Conservation (phyloP, 176 grass and related monocot genomes). For the Oryza longistaminata region DNA sequence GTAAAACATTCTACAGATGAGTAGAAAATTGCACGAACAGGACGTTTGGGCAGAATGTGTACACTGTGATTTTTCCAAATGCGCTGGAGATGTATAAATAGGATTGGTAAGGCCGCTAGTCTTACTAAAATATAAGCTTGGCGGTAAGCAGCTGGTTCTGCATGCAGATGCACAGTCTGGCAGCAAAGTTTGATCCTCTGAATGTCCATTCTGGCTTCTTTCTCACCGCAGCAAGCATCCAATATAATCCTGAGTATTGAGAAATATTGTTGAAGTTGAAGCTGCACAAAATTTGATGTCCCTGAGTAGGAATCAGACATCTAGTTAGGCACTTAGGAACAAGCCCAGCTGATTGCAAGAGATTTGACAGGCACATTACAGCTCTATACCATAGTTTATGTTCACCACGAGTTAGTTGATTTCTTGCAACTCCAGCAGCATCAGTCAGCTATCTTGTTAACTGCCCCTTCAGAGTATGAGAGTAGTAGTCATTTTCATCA, state of each 20-base stretch:
- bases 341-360: constrained; percentile 15
- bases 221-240: background rate
- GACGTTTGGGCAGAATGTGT: constrained; percentile 29
- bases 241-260: background rate
- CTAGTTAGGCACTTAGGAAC: background rate
- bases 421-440: background rate
- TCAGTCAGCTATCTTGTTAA: background rate
- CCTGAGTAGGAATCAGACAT: constrained; percentile 9
- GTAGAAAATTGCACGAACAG: constrained; percentile 26
- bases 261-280: constrained; percentile 15
- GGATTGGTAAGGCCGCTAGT: constrained; percentile 28
- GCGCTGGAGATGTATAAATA: constrained; percentile 32
- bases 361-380: background rate
- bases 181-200: constrained; percentile 3
- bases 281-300: background rate
- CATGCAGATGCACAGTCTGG: constrained; percentile 16
- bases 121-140: constrained; percentile 12
- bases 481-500: background rate
- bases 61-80: constrained; percentile 2
- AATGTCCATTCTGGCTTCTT: constrained; percentile 5
- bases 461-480: background rate
- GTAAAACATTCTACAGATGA: constrained; percentile 31
- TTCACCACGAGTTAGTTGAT: background rate
- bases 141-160: constrained; percentile 27
- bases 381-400: background rate